These are phyloP conservation scores for Triticum monococcum DNA, from an alignment of 176 grass and related monocot species.

Conservation along the genomic window DNA sequence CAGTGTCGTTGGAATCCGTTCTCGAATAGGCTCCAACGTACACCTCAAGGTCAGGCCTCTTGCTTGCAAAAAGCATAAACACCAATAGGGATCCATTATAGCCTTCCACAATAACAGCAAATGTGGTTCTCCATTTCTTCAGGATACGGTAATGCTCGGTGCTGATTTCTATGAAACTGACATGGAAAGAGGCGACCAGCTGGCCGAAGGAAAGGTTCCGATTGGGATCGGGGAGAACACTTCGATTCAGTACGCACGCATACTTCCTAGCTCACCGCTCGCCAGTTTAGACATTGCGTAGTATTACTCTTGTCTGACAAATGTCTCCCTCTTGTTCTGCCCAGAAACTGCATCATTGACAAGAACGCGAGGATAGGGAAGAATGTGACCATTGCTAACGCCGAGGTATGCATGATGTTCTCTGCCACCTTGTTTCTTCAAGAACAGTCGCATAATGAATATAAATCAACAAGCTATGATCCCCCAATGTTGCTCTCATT, in stretches of 20 bases:
- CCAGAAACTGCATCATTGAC: slow-evolving; percentile 87
- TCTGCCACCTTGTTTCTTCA: slow-evolving; percentile 3
- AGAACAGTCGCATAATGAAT: background rate
- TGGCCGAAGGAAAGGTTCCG: slow-evolving; percentile 76
- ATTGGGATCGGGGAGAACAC: slow-evolving; percentile 88
- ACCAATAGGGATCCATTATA: background rate
- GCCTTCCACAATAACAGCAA: background rate
- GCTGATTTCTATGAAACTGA: slow-evolving; percentile 92
- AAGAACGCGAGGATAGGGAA: slow-evolving; percentile 90
- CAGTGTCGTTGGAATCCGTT: slow-evolving; percentile 78
- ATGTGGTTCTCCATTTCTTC: background rate
- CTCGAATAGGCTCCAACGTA: slow-evolving; percentile 66
- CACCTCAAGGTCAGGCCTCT: slow-evolving; percentile 62
- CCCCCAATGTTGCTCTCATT: background rate
- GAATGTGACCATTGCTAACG: slow-evolving; percentile 68
- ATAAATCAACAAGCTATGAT: background rate
- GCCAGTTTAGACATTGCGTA: background rate
- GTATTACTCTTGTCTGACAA: slow-evolving; percentile 12
- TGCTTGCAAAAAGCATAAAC: background rate
- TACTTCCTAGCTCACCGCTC: background rate
- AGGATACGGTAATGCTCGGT: slow-evolving; percentile 92
- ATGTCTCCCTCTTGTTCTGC: slow-evolving; percentile 6
- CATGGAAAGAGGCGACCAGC: slow-evolving; percentile 50
- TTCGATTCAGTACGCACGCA: slow-evolving; percentile 58
- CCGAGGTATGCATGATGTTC: slow-evolving; percentile 55